Conservation (phyloP, 768 basidiomycete species). For the Kwoniella sp. region DNA sequence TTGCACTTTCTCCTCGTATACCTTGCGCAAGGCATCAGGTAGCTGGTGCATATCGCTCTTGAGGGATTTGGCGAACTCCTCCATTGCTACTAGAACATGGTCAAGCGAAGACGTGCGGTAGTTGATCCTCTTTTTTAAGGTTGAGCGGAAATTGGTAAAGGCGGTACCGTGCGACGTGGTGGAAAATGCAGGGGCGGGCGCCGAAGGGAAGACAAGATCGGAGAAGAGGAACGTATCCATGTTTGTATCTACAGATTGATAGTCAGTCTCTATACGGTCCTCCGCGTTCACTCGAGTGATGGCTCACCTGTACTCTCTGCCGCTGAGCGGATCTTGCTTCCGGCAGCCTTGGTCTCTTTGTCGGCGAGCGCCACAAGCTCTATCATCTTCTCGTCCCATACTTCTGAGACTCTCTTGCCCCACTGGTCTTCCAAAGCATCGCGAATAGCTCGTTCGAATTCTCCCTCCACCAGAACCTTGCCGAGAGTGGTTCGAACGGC, state of each 20-base stretch:
- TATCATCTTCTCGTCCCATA: slow-evolving; percentile 36
- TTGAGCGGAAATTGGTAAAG: slow-evolving; percentile 32
- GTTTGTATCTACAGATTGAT: not conserved
- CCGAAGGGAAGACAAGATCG: slow-evolving; percentile 38
- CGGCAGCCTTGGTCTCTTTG: slow-evolving; percentile 21
- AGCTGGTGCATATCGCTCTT: slow-evolving; percentile 33
- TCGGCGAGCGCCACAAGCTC: slow-evolving; percentile 25
- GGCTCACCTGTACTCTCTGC: slow-evolving; percentile 22
- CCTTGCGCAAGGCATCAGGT: slow-evolving; percentile 18
- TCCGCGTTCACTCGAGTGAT: not conserved
- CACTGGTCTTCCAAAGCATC: slow-evolving; percentile 39
- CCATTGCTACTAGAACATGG: slow-evolving; percentile 25
- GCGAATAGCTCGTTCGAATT: slow-evolving; percentile 27
- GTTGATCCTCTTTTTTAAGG: slow-evolving; percentile 25
- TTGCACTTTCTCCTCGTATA: slow-evolving; percentile 18
- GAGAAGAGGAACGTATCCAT: slow-evolving; percentile 37
- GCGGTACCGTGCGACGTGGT: slow-evolving; percentile 20
- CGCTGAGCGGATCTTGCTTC: slow-evolving; percentile 11
- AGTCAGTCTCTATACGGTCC: not conserved
- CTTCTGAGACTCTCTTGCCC: slow-evolving; percentile 28
- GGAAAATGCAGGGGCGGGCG: slow-evolving; percentile 27
- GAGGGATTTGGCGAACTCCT: slow-evolving; percentile 29
- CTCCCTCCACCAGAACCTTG: slow-evolving; percentile 19
- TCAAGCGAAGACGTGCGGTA: slow-evolving; percentile 43
- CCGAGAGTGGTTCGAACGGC: slow-evolving; percentile 19